These are phyloP conservation scores for Xylaria sp. DNA, from an alignment of 2,329 filamentous ascomycete species.

Conservation along the genomic window DNA sequence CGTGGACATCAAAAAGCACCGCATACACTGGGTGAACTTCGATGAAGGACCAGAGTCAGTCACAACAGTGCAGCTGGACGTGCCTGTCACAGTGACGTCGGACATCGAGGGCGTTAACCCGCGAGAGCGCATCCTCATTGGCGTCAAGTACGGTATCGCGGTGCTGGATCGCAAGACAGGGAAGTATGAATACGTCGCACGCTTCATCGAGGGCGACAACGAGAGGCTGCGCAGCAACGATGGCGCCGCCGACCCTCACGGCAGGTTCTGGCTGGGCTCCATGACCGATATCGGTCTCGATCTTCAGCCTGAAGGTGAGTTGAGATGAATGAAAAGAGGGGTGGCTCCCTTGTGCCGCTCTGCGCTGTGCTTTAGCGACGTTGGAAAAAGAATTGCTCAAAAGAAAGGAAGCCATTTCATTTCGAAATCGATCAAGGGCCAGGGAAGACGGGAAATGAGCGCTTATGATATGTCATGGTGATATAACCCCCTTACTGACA, in stretches of 20 bases:
- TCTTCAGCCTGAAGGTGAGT: slow-evolving; percentile 63
- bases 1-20: slow-evolving; percentile 81
- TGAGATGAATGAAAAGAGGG: slow-evolving; percentile 25
- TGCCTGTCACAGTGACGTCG: slow-evolving; percentile 70
- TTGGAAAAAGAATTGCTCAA: neutral
- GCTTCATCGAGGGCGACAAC: slow-evolving; percentile 52
- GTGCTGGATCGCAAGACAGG: slow-evolving; percentile 69
- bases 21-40: slow-evolving; percentile 74
- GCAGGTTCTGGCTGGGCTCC: slow-evolving; percentile 82
- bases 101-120: slow-evolving; percentile 74
- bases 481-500: slow-evolving; percentile 9
- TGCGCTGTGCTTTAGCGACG: neutral
- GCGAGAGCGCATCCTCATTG: slow-evolving; percentile 72
- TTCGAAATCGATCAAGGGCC: neutral
- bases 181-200: slow-evolving; percentile 58
- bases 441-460: slow-evolving; percentile 3
- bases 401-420: neutral
- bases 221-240: slow-evolving; percentile 76
- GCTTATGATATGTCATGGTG: neutral
- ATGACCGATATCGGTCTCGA: slow-evolving; percentile 77
- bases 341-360: neutral
- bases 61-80: slow-evolving; percentile 63
- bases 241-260: slow-evolving; percentile 78
- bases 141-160: slow-evolving; percentile 82
- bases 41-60: slow-evolving; percentile 65